Evolutionary conservation across 2,329 filamentous ascomycete species (phyloP), one percentile per base, ranked within the genome.

Genomic region (Aspergillus hiratsukae): DNA sequence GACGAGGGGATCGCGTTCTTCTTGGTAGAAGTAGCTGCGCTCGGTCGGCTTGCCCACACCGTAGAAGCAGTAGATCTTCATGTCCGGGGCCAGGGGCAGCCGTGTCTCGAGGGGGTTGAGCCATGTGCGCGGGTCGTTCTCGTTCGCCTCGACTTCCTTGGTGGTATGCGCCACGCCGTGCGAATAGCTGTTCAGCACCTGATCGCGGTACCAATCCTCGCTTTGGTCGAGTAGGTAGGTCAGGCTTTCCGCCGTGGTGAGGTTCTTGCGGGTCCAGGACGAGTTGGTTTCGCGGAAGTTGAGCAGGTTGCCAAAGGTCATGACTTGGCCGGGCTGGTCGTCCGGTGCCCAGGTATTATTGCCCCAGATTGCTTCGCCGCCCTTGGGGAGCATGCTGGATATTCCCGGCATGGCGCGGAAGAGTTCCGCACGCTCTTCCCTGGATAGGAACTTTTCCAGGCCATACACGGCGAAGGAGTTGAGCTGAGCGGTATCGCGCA

Each of bases 51-150:
- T 99, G 41, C 93, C 93, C 3, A 96, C 86, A 63, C 81, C 94
- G 70, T 99, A 97, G 78, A 99, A 97, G 76, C 94, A 97, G 76
- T 92, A 97, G 11, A 99, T 90, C 72, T 96, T 97, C 68, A 99
- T 79, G 67, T 85, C 90, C 0, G 94, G 93, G 1, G 94, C 93
- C 21, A 91, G 80, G 0, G 94, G 94, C 0, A 97, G 80, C 1
- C 93, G 84, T 0, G 90, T 89, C 72, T 97, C 93, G n/a, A 97
- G 83, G 0, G 94, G 94, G 69, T 99, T 99, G 59, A 96, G 85
- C 94, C 94, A 99, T 70, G 95, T 99, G 51, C 78, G 80, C 2
- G 84, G 85, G 61, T 90, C 82, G n/a, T 84, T 75, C 66, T 92
- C 87, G 70, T 94, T 94, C 52, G 82, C 85, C 68, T 96, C 88